phyloP scores from a whole-genome alignment of 306 rosid species.

The Casuarina glauca region DNA sequence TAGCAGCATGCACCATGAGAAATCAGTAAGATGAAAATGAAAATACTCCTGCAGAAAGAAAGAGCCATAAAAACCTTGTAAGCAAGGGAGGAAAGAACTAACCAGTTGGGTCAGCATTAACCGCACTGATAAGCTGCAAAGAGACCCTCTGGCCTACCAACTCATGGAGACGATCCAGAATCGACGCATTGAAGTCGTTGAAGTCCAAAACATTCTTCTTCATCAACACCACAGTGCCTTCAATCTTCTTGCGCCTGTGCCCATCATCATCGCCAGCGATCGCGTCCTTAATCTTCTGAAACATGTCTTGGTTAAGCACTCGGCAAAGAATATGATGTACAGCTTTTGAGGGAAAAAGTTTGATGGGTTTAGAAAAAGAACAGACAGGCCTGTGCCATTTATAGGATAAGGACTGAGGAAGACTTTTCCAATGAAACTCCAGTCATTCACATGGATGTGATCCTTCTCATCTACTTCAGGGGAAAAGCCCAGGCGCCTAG shows the following conservation, averaged over 20 bases:
- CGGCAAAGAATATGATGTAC: not conserved
- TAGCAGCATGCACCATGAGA: not conserved
- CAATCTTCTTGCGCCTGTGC: conserved; percentile 16
- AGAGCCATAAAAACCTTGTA: not conserved
- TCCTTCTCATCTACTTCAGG: not conserved
- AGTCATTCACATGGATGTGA: not conserved
- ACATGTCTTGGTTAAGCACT: conserved; percentile 14
- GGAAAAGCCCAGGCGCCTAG: not conserved
- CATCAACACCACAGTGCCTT: conserved; percentile 70
- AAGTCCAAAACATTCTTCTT: conserved; percentile 75
- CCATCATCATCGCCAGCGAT: not conserved
- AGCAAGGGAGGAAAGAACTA: not conserved
- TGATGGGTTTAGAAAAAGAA: not conserved
- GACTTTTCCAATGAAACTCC: not conserved
- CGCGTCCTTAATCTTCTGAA: conserved; percentile 12
- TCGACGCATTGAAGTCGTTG: conserved; percentile 54
- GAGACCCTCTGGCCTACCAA: conserved; percentile 53
- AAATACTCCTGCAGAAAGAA: not conserved
- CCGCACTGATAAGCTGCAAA: conserved; percentile 59
- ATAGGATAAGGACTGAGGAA: not conserved
- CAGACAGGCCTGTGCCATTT: not conserved
- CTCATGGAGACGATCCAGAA: conserved; percentile 65
- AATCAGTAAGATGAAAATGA: not conserved
- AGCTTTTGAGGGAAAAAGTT: not conserved
- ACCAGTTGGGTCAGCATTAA: conserved; percentile 42